These are phyloP conservation scores for Stephania japonica DNA, from an alignment of 164 flowering plant species.

Conservation along the genomic window DNA sequence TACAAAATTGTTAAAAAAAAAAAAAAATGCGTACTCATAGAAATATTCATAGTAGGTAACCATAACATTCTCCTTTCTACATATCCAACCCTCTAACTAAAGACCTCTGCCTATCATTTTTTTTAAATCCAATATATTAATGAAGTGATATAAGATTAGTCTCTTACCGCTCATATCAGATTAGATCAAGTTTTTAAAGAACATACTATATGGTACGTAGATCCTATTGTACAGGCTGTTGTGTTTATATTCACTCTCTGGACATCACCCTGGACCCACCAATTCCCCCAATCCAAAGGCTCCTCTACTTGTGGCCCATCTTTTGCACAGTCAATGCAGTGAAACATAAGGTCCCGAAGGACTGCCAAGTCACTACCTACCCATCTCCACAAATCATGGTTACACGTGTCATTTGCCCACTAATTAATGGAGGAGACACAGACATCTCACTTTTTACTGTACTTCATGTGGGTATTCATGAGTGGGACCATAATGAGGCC, in stretches of 20 bases:
- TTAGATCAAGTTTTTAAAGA: no score
- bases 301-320: background rate
- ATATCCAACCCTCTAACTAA: no score
- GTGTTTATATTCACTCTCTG: background rate
- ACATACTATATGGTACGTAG: background rate
- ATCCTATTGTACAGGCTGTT: background rate
- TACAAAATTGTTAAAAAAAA: no score
- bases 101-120: no score
- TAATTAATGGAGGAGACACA: background rate
- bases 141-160: no score
- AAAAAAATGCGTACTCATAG: no score
- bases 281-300: background rate
- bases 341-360: background rate
- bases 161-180: no score
- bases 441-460: background rate
- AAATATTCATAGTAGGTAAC: no score
- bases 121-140: no score
- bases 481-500: background rate
- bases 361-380: background rate
- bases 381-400: background rate
- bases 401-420: background rate
- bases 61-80: no score
- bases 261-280: background rate
- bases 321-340: background rate
- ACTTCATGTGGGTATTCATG: background rate